phyloP scores from a whole-genome alignment of 257 asterid species.

The Nicotiana obtusifolia region DNA sequence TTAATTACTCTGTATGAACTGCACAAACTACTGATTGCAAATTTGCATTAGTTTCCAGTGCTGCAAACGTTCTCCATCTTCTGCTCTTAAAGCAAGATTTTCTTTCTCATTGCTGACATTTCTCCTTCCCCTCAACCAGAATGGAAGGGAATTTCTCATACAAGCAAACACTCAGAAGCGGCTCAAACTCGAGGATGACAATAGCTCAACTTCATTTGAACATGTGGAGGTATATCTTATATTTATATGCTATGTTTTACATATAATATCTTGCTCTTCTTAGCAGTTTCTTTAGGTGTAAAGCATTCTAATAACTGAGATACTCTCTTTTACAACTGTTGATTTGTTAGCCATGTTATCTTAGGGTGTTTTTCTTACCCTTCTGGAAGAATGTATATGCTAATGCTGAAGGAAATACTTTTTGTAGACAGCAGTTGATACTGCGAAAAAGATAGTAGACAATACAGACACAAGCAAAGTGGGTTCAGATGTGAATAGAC shows the following conservation, averaged over 20 bases:
- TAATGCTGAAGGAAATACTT: slow-evolving; percentile 27
- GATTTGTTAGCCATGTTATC: neutral
- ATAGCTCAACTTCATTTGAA: slow-evolving; percentile 29
- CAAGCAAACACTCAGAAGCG: slow-evolving; percentile 89
- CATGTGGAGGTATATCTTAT: slow-evolving; percentile 57
- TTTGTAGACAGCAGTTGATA: slow-evolving; percentile 42
- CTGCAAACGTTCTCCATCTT: neutral
- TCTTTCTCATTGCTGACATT: slow-evolving; percentile 16
- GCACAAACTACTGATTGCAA: neutral
- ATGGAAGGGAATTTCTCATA: slow-evolving; percentile 74
- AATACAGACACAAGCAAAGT: slow-evolving; percentile 39
- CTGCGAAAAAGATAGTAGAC: slow-evolving; percentile 44
- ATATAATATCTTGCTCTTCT: neutral
- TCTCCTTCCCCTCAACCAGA: slow-evolving; percentile 36
- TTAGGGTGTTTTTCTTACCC: slow-evolving; percentile 4
- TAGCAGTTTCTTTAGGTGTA: neutral
- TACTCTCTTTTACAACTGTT: neutral
- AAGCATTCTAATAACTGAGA: neutral
- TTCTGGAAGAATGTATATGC: slow-evolving; percentile 12
- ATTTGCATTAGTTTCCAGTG: neutral
- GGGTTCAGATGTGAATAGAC: slow-evolving; percentile 53
- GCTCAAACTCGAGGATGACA: slow-evolving; percentile 56
- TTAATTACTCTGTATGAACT: neutral
- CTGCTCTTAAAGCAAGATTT: neutral
- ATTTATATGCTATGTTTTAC: slow-evolving; percentile 3